Percentiles rank a stretch among this genome's conserved stretches.
Conservation (phyloP, 495 filamentous ascomycete genomes). For the Physcia stellaris region DNA sequence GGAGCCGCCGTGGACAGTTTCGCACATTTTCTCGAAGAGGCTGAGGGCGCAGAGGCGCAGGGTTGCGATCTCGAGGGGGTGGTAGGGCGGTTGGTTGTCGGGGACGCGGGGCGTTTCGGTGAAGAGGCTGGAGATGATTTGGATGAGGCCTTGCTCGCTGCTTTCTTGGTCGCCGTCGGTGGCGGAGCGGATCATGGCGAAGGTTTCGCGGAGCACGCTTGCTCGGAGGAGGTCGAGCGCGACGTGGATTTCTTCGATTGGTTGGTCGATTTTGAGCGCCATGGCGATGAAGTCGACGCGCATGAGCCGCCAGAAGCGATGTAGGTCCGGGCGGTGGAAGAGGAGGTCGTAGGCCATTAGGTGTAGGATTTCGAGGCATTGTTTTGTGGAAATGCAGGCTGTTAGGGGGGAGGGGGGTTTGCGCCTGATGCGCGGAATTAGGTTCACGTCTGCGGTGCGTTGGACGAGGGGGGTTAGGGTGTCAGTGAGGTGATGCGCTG, state of each 20-base stretch:
- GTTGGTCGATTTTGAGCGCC: constrained; percentile 45
- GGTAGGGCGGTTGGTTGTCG: constrained; percentile 34
- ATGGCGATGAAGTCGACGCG: constrained; percentile 50
- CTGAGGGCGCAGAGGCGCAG: constrained; percentile 44
- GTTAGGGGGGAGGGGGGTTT: constrained; percentile 33
- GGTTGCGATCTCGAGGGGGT: constrained; percentile 33
- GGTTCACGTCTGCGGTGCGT: constrained; percentile 41
- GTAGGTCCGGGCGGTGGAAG: constrained; percentile 25
- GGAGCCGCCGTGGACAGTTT: constrained; percentile 32
- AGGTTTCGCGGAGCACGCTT: constrained; percentile 40
- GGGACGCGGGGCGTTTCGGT: constrained; percentile 37
- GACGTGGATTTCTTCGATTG: constrained; percentile 42
- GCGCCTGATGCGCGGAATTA: constrained; percentile 35
- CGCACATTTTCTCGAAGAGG: constrained; percentile 36
- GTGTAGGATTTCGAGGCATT: constrained; percentile 44
- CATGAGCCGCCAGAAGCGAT: constrained; percentile 45
- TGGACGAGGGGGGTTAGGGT: constrained; percentile 41
- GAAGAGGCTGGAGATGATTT: constrained; percentile 45
- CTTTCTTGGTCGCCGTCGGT: constrained; percentile 36
- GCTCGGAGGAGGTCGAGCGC: constrained; percentile 45
- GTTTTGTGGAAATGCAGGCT: constrained; percentile 37
- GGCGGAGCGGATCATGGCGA: constrained; percentile 42
- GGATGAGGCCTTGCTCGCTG: constrained; percentile 45
- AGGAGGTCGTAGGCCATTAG: constrained; percentile 38
- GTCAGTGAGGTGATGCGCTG: constrained; percentile 33